Evolutionary conservation across 1,284 basidiomycete species (phyloP).

Genomic region (Entoloma clypeatum): DNA sequence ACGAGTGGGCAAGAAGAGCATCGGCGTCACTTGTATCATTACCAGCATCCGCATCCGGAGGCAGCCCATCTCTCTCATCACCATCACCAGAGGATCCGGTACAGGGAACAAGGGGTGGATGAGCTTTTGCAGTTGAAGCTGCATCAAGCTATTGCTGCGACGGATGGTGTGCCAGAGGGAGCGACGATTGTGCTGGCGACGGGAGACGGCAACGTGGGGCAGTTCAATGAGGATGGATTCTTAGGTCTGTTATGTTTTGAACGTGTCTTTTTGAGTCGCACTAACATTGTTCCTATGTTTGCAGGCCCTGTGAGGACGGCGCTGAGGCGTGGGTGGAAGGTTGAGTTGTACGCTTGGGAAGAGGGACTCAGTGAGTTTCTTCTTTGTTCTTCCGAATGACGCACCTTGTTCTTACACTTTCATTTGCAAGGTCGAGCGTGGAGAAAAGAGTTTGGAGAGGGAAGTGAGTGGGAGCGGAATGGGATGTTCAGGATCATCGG

Average conservation of each 20-base stretch:
- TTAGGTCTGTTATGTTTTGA: conserved; percentile 37
- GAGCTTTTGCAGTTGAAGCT: conserved; percentile 85
- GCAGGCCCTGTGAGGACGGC: conserved; percentile 72
- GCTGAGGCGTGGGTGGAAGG: conserved; percentile 79
- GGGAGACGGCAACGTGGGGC: conserved; percentile 83
- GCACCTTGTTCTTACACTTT: not conserved
- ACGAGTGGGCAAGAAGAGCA: too few relatives aligned
- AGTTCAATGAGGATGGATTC: conserved; percentile 88
- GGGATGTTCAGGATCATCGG: conserved; percentile 51
- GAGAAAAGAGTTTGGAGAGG: conserved; percentile 62
- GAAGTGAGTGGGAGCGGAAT: conserved; percentile 37
- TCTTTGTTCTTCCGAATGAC: conserved; percentile 3
- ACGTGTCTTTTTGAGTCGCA: conserved; percentile 1
- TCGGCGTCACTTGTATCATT: too few relatives aligned
- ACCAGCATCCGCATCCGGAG: conserved; percentile 10
- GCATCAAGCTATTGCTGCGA: conserved; percentile 73
- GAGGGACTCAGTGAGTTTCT: conserved; percentile 58
- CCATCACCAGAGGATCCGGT: conserved; percentile 29
- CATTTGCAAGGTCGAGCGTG: conserved; percentile 46
- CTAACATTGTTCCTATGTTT: not conserved
- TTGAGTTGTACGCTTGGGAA: conserved; percentile 86
- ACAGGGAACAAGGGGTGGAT: conserved; percentile 83
- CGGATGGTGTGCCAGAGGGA: conserved; percentile 57
- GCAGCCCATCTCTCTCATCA: conserved; percentile 17
- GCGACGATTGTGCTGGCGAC: conserved; percentile 85